Conservation (phyloP, 73 alveolate genomes). For the Breviolum minutum region DNA sequence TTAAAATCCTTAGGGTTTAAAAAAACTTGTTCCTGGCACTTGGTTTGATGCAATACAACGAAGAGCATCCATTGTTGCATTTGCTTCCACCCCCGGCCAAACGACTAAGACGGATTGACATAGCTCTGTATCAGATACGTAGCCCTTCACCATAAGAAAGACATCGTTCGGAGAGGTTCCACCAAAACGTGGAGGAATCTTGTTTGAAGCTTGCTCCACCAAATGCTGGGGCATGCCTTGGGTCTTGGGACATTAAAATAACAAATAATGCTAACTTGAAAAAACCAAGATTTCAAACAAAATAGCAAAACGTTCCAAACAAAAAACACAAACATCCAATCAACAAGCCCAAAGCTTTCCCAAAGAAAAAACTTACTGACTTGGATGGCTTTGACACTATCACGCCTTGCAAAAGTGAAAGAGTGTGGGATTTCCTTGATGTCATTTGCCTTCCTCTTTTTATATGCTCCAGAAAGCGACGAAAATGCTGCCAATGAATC, state of each 20-base stretch:
- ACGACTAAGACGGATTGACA: background rate
- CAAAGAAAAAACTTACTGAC: no score
- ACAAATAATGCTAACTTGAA: no score
- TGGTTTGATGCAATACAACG: background rate
- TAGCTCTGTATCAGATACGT: background rate
- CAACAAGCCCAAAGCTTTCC: no score
- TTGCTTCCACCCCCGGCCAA: conserved; percentile 20
- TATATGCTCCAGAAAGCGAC: background rate
- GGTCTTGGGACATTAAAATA: background rate
- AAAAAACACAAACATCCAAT: background rate
- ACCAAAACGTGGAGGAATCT: conserved; percentile 36
- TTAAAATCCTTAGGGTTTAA: background rate
- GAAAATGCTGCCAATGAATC: background rate
- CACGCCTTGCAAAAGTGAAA: background rate
- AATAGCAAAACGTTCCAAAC: background rate
- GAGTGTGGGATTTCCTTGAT: background rate
- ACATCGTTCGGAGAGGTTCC: background rate
- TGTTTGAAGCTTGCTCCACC: background rate
- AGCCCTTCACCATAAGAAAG: conserved; percentile 42
- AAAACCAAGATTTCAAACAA: no score
- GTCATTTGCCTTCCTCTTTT: background rate
- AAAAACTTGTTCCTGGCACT: background rate
- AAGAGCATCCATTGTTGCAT: background rate
- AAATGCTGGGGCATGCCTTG: conserved; percentile 32
- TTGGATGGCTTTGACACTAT: background rate